phyloP scores from a whole-genome alignment of 208 protist species.

The Trypanosoma platydactyli region DNA sequence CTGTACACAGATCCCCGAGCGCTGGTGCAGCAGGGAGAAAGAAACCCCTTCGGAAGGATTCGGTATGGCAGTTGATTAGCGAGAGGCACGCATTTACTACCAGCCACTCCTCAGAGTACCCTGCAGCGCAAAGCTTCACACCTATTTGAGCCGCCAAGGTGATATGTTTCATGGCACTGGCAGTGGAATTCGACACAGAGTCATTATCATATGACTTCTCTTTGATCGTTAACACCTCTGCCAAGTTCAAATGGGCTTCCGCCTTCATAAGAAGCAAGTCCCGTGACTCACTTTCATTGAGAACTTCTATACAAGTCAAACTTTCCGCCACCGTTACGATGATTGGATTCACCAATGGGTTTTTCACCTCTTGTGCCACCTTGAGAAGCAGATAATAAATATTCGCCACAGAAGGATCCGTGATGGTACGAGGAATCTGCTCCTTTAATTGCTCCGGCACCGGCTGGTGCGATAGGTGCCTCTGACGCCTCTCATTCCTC shows the following conservation, averaged over 20 bases:
- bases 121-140: constrained; percentile 30
- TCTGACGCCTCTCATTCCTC: constrained; percentile 2
- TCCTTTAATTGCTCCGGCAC: neutral
- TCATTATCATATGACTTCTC: constrained; percentile 5
- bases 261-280: constrained; percentile 51
- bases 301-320: constrained; percentile 42
- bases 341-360: constrained; percentile 51
- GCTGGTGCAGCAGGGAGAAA: constrained; percentile 35
- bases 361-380: constrained; percentile 51
- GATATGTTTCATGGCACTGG: constrained; percentile 25
- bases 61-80: constrained; percentile 48
- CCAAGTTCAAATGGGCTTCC: constrained; percentile 41
- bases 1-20: constrained; percentile 36
- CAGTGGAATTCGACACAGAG: constrained; percentile 3
- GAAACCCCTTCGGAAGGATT: constrained; percentile 38
- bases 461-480: neutral
- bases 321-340: constrained; percentile 51
- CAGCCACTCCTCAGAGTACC: constrained; percentile 50
- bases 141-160: constrained; percentile 36
- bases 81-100: constrained; percentile 62
- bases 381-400: constrained; percentile 67
- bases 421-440: constrained; percentile 2
- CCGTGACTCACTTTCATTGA: constrained; percentile 23
- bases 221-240: constrained; percentile 34
- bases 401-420: constrained; percentile 31